These are phyloP conservation scores for Teratosphaeria pseudoeucalypti DNA, from an alignment of 2,329 filamentous ascomycete genomes.

Conservation along the genomic window DNA sequence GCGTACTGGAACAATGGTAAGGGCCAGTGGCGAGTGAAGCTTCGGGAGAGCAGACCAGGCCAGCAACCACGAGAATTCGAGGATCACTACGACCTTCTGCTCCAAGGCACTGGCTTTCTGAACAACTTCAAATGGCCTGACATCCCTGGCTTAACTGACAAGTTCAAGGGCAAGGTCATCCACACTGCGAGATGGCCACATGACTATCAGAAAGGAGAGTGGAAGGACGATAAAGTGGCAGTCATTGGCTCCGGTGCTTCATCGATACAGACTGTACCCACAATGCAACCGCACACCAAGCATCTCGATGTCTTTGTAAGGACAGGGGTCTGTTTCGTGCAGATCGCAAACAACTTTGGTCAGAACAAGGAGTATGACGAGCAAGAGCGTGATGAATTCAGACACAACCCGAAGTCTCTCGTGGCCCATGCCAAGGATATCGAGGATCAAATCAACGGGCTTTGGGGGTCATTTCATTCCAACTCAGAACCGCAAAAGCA, in stretches of 20 bases:
- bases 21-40: slow-evolving; percentile 41
- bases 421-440: slow-evolving; percentile 37
- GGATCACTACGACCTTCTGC: slow-evolving; percentile 34
- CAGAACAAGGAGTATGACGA: slow-evolving; percentile 35
- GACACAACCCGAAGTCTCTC: slow-evolving; percentile 31
- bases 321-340: slow-evolving; percentile 36
- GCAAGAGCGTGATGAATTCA: slow-evolving; percentile 33
- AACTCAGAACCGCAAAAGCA: slow-evolving; percentile 31
- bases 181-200: slow-evolving; percentile 39
- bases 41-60: slow-evolving; percentile 30
- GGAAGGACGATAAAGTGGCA: slow-evolving; percentile 33
- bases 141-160: slow-evolving; percentile 32
- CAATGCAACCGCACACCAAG: slow-evolving; percentile 37
- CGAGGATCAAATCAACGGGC: slow-evolving; percentile 35
- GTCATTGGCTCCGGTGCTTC: slow-evolving; percentile 37
- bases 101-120: slow-evolving; percentile 31
- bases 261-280: slow-evolving; percentile 37
- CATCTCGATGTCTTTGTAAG: slow-evolving; percentile 39
- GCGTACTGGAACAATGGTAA: slow-evolving; percentile 40
- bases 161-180: slow-evolving; percentile 33
- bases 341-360: slow-evolving; percentile 38
- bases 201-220: slow-evolving; percentile 35
- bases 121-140: slow-evolving; percentile 29
- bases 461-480: slow-evolving; percentile 38
- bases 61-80: slow-evolving; percentile 29